phyloP scores from a whole-genome alignment of 164 flowering plant species.

The Dillenia suffruticosa region DNA sequence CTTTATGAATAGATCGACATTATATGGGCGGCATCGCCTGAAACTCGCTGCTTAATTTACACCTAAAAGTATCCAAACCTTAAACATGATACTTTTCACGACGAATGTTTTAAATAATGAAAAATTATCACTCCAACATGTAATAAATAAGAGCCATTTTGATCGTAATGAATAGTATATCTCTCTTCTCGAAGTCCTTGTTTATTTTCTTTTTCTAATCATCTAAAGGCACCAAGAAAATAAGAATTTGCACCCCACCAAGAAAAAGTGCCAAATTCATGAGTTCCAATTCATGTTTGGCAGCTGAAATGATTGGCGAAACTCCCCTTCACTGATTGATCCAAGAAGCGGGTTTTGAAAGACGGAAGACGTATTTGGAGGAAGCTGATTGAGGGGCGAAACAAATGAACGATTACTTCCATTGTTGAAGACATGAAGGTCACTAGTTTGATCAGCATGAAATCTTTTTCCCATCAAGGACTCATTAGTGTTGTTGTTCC shows the following conservation, averaged over 20 bases:
- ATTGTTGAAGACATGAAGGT: neutral
- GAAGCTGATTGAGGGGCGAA: slow-evolving; percentile 42
- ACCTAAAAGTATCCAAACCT: too few relatives aligned
- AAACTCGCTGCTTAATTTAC: too few relatives aligned
- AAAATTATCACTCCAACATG: too few relatives aligned
- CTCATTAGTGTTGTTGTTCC: slow-evolving; percentile 21
- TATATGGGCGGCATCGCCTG: too few relatives aligned
- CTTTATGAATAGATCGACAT: too few relatives aligned
- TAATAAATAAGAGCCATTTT: too few relatives aligned
- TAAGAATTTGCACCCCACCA: neutral
- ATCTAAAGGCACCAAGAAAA: too few relatives aligned
- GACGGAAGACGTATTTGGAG: slow-evolving; percentile 30
- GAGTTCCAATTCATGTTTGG: slow-evolving; percentile 70
- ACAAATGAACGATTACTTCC: slow-evolving; percentile 21
- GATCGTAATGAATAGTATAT: too few relatives aligned
- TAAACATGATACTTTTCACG: too few relatives aligned
- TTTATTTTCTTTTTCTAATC: too few relatives aligned
- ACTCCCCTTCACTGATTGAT: slow-evolving; percentile 43
- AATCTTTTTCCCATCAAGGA: slow-evolving; percentile 21
- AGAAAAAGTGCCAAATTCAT: neutral
- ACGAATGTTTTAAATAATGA: too few relatives aligned
- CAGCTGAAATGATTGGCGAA: slow-evolving; percentile 47
- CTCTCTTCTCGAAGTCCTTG: too few relatives aligned
- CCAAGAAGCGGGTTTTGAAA: slow-evolving; percentile 34
- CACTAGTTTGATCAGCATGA: slow-evolving; percentile 18